Conservation (phyloP, 495 filamentous ascomycete genomes). For the Neurospora cerealis region DNA sequence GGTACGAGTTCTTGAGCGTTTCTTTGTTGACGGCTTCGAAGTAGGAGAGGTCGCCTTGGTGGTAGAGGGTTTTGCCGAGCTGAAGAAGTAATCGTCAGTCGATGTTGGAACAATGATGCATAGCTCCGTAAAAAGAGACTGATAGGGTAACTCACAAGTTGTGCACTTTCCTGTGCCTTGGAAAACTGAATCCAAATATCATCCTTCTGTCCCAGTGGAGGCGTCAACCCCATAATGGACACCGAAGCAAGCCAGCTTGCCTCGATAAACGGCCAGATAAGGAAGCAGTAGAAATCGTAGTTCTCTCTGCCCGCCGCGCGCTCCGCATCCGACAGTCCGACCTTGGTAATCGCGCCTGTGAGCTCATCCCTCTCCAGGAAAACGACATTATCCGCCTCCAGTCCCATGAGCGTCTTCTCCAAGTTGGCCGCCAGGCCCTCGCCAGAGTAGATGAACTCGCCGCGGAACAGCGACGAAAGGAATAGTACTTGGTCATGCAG, state of each 20-base stretch:
- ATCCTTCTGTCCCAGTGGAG: slow-evolving; percentile 48
- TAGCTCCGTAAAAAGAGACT: not conserved
- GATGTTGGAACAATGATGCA: not conserved
- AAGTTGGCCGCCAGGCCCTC: slow-evolving; percentile 73
- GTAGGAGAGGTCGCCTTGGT: slow-evolving; percentile 92
- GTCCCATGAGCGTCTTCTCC: slow-evolving; percentile 59
- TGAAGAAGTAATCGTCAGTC: slow-evolving; percentile 25
- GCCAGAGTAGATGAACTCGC: slow-evolving; percentile 92
- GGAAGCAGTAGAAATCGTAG: slow-evolving; percentile 95
- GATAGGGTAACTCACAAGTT: slow-evolving; percentile 49
- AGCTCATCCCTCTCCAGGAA: slow-evolving; percentile 48
- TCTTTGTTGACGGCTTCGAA: slow-evolving; percentile 98
- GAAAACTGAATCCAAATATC: slow-evolving; percentile 70
- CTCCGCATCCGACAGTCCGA: slow-evolving; percentile 70
- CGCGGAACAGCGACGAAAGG: slow-evolving; percentile 84
- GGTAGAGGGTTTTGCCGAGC: slow-evolving; percentile 94
- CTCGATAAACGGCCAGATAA: slow-evolving; percentile 97
- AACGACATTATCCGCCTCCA: slow-evolving; percentile 78
- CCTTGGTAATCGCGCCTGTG: slow-evolving; percentile 41
- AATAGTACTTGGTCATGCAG: slow-evolving; percentile 73
- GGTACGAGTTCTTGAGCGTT: slow-evolving; percentile 84
- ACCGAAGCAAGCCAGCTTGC: slow-evolving; percentile 84
- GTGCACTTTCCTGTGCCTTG: slow-evolving; percentile 71
- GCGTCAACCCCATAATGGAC: slow-evolving; percentile 73
- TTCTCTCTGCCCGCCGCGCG: slow-evolving; percentile 75